Conservation (phyloP, 2,329 filamentous ascomycete genomes). For the Talaromyces marneffei region DNA sequence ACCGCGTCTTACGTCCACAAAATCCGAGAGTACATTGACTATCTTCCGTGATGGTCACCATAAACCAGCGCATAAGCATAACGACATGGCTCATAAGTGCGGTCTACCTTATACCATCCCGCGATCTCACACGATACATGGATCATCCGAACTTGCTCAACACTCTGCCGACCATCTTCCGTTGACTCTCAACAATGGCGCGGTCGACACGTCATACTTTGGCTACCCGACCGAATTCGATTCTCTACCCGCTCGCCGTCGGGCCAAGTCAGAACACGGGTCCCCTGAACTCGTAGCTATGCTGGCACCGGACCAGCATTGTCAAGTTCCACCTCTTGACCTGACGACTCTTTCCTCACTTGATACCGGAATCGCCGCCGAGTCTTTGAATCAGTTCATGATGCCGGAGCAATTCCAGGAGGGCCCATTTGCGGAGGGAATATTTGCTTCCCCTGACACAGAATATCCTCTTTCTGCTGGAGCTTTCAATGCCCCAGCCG, state of each 20-base stretch:
- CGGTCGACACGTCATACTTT: constrained; percentile 27
- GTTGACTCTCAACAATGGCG: constrained; percentile 24
- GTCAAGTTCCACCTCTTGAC: constrained; percentile 34
- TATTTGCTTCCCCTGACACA: constrained; percentile 40
- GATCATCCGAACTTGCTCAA: constrained; percentile 41
- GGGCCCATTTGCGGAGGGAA: constrained; percentile 32
- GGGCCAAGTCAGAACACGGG: constrained; percentile 42
- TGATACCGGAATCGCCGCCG: constrained; percentile 26
- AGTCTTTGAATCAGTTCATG: constrained; percentile 30
- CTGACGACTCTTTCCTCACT: constrained; percentile 35
- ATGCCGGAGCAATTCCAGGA: constrained; percentile 36
- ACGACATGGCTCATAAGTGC: constrained; percentile 58
- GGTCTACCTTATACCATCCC: constrained; percentile 60
- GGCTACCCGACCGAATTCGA: constrained; percentile 27
- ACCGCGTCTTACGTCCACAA: constrained; percentile 52
- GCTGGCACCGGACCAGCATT: constrained; percentile 28
- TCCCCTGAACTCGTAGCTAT: constrained; percentile 37
- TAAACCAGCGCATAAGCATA: constrained; percentile 60
- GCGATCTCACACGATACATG: constrained; percentile 47
- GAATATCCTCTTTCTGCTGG: constrained; percentile 36
- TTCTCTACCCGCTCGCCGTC: constrained; percentile 28
- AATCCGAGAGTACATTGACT: constrained; percentile 55
- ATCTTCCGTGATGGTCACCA: constrained; percentile 60
- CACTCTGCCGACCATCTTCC: constrained; percentile 51
- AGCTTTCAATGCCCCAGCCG: constrained; percentile 36